Conservation (phyloP, 177 flowering plant species). For the Vitis hybrid region DNA sequence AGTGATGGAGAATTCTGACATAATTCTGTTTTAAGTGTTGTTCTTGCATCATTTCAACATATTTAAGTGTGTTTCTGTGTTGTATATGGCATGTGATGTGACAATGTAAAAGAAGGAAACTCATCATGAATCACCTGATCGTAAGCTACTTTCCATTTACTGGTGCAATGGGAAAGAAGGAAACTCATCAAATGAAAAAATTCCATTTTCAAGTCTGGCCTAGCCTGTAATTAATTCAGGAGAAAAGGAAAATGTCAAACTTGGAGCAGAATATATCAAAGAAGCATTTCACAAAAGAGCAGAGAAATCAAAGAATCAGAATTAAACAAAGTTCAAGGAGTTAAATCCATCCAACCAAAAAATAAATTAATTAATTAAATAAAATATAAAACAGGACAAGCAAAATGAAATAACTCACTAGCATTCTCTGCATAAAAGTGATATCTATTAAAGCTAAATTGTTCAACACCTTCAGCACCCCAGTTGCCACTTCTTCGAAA, state of each 20-base stretch:
- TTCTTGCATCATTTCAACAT: background rate
- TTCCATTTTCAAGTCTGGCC: slow-evolving; percentile 93
- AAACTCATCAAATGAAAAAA: slow-evolving; percentile 93
- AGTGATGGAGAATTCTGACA: background rate
- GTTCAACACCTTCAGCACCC: slow-evolving; percentile 87
- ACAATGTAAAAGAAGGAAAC: slow-evolving; percentile 3
- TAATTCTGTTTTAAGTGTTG: background rate
- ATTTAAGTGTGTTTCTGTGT: background rate
- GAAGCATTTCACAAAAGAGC: background rate
- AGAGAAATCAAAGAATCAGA: background rate
- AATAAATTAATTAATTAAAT: background rate
- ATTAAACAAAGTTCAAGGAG: slow-evolving; percentile 3
- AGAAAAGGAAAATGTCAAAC: slow-evolving; percentile 3
- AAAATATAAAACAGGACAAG: background rate
- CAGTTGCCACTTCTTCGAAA: slow-evolving; percentile 93
- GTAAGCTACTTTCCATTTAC: slow-evolving; percentile 72
- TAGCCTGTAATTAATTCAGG: slow-evolving; percentile 51
- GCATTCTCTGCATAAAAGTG: slow-evolving; percentile 71
- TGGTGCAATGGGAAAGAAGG: slow-evolving; percentile 82
- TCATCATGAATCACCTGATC: slow-evolving; percentile 65
- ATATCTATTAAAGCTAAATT: slow-evolving; percentile 81
- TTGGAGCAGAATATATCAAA: background rate
- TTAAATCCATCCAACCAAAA: background rate
- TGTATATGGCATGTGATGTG: background rate
- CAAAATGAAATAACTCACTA: slow-evolving; percentile 52